Percentiles rank a stretch among this genome's conserved stretches.
phyloP scores from a whole-genome alignment of 352 stramenopile species.

The Phytophthora megakarya region DNA sequence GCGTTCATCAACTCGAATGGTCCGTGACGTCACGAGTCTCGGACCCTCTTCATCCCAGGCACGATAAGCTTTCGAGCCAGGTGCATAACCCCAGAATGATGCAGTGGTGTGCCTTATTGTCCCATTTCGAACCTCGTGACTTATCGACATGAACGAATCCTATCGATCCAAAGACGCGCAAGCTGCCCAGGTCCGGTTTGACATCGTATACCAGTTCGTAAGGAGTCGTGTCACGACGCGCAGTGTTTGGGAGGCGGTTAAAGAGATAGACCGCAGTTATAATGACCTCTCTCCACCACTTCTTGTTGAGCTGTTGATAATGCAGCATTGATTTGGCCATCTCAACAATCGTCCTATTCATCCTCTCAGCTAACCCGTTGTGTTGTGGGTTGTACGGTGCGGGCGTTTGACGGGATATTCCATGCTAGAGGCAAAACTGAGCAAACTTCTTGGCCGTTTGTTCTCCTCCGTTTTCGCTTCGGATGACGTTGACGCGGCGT shows the following conservation, averaged over 20 bases:
- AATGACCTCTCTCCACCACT: slow-evolving; percentile 27
- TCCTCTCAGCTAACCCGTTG: slow-evolving; percentile 25
- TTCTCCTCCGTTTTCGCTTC: slow-evolving; percentile 31
- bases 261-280: slow-evolving; percentile 21
- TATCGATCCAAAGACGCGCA: slow-evolving; percentile 33
- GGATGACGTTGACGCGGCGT: slow-evolving; percentile 16
- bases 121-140: slow-evolving; percentile 22
- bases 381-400: slow-evolving; percentile 19
- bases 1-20: too few species aligned
- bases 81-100: slow-evolving; percentile 21
- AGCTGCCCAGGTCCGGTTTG: slow-evolving; percentile 19
- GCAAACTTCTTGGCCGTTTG: slow-evolving; percentile 20
- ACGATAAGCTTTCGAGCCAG: slow-evolving; percentile 15
- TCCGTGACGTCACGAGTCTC: too few species aligned
- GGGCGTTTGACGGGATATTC: slow-evolving; percentile 16
- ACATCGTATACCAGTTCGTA: slow-evolving; percentile 13
- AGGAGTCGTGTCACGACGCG: slow-evolving; percentile 7
- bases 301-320: slow-evolving; percentile 9
- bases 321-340: slow-evolving; percentile 21
- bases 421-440: slow-evolving; percentile 2
- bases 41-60: too few species aligned
- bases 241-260: slow-evolving; percentile 23
- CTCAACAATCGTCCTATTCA: slow-evolving; percentile 18
- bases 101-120: slow-evolving; percentile 20
- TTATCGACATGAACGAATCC: slow-evolving; percentile 14